phyloP scores from a whole-genome alignment of 2,329 filamentous ascomycete genomes.

The Furcasterigmium furcatum region DNA sequence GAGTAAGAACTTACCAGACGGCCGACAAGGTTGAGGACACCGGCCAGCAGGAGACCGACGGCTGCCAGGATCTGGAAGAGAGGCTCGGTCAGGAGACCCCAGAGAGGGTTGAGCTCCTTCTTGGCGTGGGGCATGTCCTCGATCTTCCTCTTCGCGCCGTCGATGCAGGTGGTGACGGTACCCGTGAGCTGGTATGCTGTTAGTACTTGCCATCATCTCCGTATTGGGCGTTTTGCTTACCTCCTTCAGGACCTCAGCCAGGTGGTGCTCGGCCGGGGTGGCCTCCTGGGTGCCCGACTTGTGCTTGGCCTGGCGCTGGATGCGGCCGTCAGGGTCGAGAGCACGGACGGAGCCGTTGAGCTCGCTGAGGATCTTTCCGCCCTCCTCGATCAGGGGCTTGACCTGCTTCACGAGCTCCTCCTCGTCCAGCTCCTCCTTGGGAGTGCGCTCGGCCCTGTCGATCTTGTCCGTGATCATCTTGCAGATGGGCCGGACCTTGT shows the following conservation, averaged over 20 bases:
- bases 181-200: conserved; percentile 60
- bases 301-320: conserved; percentile 81
- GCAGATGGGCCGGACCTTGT: conserved; percentile 80
- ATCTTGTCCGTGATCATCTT: conserved; percentile 85
- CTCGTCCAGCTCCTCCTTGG: conserved; percentile 86
- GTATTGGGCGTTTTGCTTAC: conserved; percentile 24
- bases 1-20: conserved; percentile 49
- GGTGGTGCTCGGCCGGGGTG: conserved; percentile 76
- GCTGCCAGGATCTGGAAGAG: conserved; percentile 90
- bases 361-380: conserved; percentile 76
- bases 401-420: conserved; percentile 84
- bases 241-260: conserved; percentile 83
- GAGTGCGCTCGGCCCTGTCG: conserved; percentile 74
- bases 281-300: conserved; percentile 73
- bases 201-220: background rate
- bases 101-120: conserved; percentile 90
- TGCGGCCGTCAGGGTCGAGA: conserved; percentile 84
- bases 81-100: conserved; percentile 78
- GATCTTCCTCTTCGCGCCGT: conserved; percentile 84
- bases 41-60: conserved; percentile 76
- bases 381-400: conserved; percentile 85
- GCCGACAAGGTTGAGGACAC: conserved; percentile 82
- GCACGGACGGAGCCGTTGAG: conserved; percentile 84
- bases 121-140: conserved; percentile 91
- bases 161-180: conserved; percentile 77